Percentiles rank a stretch among this genome's conserved stretches.
These are phyloP conservation scores for Myriosclerotinia scirpicola DNA, from an alignment of 2,329 filamentous ascomycete genomes.

Conservation along the genomic window DNA sequence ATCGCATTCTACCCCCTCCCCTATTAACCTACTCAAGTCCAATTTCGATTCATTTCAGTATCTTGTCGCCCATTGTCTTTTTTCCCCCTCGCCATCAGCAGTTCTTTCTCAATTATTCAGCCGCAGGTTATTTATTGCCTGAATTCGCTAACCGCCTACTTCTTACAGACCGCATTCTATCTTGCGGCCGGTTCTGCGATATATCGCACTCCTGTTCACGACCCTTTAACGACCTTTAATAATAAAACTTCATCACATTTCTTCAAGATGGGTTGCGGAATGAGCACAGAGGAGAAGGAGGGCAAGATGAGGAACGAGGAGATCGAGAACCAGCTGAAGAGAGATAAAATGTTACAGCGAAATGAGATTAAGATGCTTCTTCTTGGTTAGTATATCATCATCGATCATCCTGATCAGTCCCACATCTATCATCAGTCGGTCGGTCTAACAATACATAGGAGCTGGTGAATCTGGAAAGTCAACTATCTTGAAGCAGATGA, in stretches of 20 bases:
- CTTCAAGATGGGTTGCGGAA: slow-evolving; percentile 96
- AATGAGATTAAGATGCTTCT: slow-evolving; percentile 99
- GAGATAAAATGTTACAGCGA: slow-evolving; percentile 97
- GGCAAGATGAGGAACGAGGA: slow-evolving; percentile 99
- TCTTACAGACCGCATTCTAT: slow-evolving; percentile 65
- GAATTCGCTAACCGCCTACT: slow-evolving; percentile 19
- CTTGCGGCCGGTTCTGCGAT: slow-evolving; percentile 22
- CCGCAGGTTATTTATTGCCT: slow-evolving; percentile 1
- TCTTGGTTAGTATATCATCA: slow-evolving; percentile 67
- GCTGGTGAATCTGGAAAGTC: slow-evolving; percentile 98
- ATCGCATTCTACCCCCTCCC: slow-evolving; percentile 8
- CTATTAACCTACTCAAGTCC: not conserved
- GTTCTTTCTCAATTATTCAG: slow-evolving; percentile 1
- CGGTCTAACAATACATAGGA: slow-evolving; percentile 29
- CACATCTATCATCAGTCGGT: not conserved
- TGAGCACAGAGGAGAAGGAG: slow-evolving; percentile 99
- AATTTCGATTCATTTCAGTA: not conserved
- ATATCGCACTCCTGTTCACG: slow-evolving; percentile 17
- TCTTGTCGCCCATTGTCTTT: not conserved
- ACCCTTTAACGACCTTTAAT: slow-evolving; percentile 22
- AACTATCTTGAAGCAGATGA: slow-evolving; percentile 96
- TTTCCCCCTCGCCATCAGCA: slow-evolving; percentile 8
- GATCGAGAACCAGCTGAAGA: slow-evolving; percentile 99
- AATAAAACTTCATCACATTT: slow-evolving; percentile 31
- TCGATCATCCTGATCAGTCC: slow-evolving; percentile 13